Base-by-base conservation (phyloP, 345 rosid species). In the Sisymbrium irio region DNA sequence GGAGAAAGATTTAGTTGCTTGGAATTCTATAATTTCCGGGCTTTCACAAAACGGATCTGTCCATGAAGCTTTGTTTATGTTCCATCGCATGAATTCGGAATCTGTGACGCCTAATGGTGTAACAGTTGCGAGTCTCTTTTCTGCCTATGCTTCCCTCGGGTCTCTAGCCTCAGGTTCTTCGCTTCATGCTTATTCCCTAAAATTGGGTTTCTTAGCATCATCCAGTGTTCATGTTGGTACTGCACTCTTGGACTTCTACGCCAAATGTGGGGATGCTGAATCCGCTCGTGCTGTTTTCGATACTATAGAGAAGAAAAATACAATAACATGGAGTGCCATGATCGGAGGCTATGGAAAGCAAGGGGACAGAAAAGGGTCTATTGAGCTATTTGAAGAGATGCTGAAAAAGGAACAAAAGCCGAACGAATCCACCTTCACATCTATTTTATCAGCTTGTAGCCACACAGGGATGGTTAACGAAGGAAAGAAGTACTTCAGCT, bases 1-100 rank as follows among this genome's bases (percentile, higher is more conserved):
- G 2, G 82, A 77, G 42, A 86, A 76, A 77, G 90, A 87, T 53
- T 56, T 87, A 47, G 75, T 94, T 66, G 80, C 95, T 13, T 91
- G 98, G 97, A 91, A 87, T 72, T 83, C 93, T n/a, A 87, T 94
- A 67, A 88, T 94, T 33, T 93, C 88, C 7, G 96, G 97, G 45
- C 86, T 85, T 78, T 85, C 89, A 72, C 93, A 86, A 56, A 87
- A 87, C 71, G 91, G 87, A 19, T 82, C 76, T 74, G 83, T 82
- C 19, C 64, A 55, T 46, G 85, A 84, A 67, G 88, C 93, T 51
- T 67, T 89, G 58, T 75, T 63, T 41, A 68, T 88, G 73, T 87
- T 94, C 77, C 83, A 51, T 47, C 83, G 70, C 18, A 88, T 94
- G 96, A 84, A 80, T 57, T 69, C 63, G 57, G 73, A 82, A 14